These are phyloP conservation scores for Colletotrichum paranaense DNA, from an alignment of 2,329 filamentous ascomycete genomes.

Conservation along the genomic window DNA sequence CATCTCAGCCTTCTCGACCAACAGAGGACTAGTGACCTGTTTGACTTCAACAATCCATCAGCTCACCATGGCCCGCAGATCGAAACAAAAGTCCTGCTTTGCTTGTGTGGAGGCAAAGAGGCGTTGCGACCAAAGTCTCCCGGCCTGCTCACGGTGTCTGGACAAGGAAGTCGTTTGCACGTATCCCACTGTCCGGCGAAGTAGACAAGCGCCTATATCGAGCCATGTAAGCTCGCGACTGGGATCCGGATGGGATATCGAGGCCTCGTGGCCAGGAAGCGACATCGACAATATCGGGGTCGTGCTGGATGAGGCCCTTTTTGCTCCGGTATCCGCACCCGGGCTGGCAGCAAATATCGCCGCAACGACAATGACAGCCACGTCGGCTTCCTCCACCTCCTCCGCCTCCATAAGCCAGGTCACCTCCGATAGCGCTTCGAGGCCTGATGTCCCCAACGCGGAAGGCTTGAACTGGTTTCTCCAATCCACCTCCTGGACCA, in stretches of 20 bases:
- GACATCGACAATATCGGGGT: not conserved
- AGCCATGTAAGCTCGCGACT: not conserved
- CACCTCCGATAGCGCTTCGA: not conserved
- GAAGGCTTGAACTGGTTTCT: constrained; percentile 23
- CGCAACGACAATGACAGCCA: not conserved
- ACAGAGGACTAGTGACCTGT: not conserved
- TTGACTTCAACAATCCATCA: not conserved
- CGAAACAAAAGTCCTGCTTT: constrained; percentile 24
- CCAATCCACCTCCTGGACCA: constrained; percentile 1
- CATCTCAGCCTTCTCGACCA: too few relatives aligned
- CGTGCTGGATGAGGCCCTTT: not conserved
- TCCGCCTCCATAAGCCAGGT: not conserved
- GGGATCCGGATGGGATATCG: not conserved
- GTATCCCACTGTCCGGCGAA: constrained; percentile 8
- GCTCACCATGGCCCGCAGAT: constrained; percentile 9
- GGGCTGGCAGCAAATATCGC: not conserved
- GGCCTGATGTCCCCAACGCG: not conserved
- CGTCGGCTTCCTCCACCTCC: not conserved
- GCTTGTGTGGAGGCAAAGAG: constrained; percentile 23
- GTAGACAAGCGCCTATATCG: not conserved
- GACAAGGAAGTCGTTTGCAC: constrained; percentile 19
- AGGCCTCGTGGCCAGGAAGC: not conserved
- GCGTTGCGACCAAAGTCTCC: constrained; percentile 22
- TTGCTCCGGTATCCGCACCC: not conserved
- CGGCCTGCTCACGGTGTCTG: constrained; percentile 18